Evolutionary conservation across 768 basidiomycete genomes (phyloP).

Genomic region (Phlegmacium glaucopus): DNA sequence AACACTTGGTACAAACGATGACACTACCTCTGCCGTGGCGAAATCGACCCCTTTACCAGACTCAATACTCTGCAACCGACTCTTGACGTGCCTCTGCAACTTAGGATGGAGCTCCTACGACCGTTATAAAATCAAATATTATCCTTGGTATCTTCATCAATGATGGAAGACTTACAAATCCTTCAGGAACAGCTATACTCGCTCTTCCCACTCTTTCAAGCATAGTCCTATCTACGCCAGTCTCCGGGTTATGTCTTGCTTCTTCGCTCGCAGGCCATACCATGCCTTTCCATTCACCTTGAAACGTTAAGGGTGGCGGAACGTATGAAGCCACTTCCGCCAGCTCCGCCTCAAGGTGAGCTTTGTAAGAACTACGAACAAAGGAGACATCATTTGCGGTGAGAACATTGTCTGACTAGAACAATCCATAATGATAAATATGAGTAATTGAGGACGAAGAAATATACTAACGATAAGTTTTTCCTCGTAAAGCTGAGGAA

Average conservation of each 20-base stretch:
- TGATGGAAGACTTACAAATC: slow-evolving; percentile 53
- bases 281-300: slow-evolving; percentile 66
- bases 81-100: slow-evolving; percentile 75
- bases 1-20: background rate
- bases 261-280: slow-evolving; percentile 59
- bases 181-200: slow-evolving; percentile 56
- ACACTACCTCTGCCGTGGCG: slow-evolving; percentile 77
- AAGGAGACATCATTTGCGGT: slow-evolving; percentile 43
- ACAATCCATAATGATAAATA: background rate
- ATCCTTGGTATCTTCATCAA: slow-evolving; percentile 27
- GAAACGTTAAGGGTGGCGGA: slow-evolving; percentile 53
- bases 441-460: background rate
- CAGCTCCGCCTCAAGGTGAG: slow-evolving; percentile 62
- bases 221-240: slow-evolving; percentile 56
- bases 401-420: slow-evolving; percentile 50
- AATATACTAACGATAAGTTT: slow-evolving; percentile 60
- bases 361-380: slow-evolving; percentile 57
- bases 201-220: slow-evolving; percentile 60
- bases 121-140: slow-evolving; percentile 24
- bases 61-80: slow-evolving; percentile 66
- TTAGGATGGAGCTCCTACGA: slow-evolving; percentile 75
- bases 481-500: slow-evolving; percentile 80
- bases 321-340: slow-evolving; percentile 41
- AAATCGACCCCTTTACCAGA: slow-evolving; percentile 77
- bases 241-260: slow-evolving; percentile 56